phyloP scores from a whole-genome alignment of 768 basidiomycete genomes.

The Rhodotorula graminis region DNA sequence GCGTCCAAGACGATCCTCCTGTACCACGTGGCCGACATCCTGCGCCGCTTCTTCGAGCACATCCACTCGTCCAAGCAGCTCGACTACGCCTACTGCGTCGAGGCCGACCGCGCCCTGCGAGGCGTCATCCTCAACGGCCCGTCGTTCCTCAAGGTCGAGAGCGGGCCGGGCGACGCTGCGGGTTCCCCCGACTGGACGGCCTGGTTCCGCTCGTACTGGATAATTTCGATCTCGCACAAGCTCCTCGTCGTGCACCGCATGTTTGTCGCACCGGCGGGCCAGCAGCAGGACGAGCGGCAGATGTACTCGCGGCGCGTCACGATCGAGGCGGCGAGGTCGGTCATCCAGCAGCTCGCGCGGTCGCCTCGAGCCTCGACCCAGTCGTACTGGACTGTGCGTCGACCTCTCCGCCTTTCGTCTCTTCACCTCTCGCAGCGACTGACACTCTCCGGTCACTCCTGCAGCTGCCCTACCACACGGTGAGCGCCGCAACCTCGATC shows the following conservation, averaged over 20 bases:
- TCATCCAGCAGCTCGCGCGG: conserved; percentile 30
- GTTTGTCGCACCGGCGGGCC: conserved; percentile 25
- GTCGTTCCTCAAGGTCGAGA: conserved; percentile 12
- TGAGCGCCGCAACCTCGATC: conserved; percentile 33
- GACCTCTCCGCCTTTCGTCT: not conserved
- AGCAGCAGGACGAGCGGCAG: conserved; percentile 19
- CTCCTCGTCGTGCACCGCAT: conserved; percentile 33
- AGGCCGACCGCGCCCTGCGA: conserved; percentile 27
- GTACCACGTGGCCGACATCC: conserved; percentile 14
- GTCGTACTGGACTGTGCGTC: conserved; percentile 26
- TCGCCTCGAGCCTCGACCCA: conserved; percentile 7
- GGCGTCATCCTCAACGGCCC: conserved; percentile 23
- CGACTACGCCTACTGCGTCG: conserved; percentile 25
- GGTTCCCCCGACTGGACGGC: not conserved
- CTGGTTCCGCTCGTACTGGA: conserved; percentile 26
- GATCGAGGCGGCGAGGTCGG: conserved; percentile 30
- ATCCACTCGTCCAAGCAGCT: conserved; percentile 8
- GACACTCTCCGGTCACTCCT: no score
- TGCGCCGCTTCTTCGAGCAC: conserved; percentile 35
- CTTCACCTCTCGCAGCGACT: not conserved
- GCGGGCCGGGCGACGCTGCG: not conserved
- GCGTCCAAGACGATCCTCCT: conserved; percentile 27
- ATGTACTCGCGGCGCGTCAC: conserved; percentile 24
- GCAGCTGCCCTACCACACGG: conserved; percentile 30
- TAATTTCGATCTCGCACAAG: conserved; percentile 22